Conservation (phyloP, 1,284 basidiomycete species). For the Mycena sp. region DNA sequence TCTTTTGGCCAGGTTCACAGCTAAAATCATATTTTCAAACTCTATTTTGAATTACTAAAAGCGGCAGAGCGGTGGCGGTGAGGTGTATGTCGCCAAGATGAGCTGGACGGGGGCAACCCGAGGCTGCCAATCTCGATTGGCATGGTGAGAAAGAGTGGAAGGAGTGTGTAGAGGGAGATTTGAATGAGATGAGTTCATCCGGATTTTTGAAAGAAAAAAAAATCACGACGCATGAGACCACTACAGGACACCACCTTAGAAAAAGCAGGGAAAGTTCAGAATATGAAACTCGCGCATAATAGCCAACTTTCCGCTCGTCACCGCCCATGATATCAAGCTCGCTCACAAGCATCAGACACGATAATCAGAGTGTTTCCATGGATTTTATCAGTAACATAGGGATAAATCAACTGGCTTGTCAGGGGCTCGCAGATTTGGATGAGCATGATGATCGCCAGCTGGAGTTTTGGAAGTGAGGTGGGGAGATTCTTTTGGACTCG, state of each 20-base stretch:
- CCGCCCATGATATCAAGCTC: constrained; percentile 64
- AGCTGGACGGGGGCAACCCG: constrained; percentile 50
- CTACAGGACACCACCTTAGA: not conserved
- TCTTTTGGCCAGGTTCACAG: too few relatives aligned
- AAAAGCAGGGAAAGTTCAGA: not conserved
- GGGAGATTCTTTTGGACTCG: constrained; percentile 27
- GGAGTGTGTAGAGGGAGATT: too few relatives aligned
- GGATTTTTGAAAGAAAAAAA: not conserved
- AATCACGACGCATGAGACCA: not conserved
- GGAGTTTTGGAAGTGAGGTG: constrained; percentile 52
- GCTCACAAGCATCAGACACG: constrained; percentile 55
- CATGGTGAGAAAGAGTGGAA: constrained; percentile 57
- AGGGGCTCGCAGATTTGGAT: constrained; percentile 67
- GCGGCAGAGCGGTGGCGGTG: too few relatives aligned
- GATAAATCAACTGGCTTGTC: constrained; percentile 65
- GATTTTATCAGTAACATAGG: constrained; percentile 47
- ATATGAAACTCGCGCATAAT: constrained; percentile 54
- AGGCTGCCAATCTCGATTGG: constrained; percentile 55
- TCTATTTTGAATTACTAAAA: too few relatives aligned
- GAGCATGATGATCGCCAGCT: constrained; percentile 50
- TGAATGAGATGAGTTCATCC: too few relatives aligned
- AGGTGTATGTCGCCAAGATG: constrained; percentile 46
- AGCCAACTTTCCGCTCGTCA: constrained; percentile 66
- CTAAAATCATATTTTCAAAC: too few relatives aligned
- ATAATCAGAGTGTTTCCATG: not conserved